Conservation (phyloP, 176 grass and related monocot genomes). For the Avena insularis region DNA sequence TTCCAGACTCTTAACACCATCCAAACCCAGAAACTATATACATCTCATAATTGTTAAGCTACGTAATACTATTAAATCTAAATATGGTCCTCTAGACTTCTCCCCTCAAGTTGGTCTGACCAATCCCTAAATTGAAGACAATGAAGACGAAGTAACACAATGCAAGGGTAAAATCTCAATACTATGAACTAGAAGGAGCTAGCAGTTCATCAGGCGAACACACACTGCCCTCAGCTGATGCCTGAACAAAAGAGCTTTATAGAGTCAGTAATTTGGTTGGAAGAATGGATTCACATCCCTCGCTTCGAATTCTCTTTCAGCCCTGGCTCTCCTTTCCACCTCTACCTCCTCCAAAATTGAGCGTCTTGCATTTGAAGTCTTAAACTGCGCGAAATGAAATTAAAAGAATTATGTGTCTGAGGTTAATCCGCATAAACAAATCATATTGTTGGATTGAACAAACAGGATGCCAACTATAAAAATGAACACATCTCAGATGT, state of each 20-base stretch:
- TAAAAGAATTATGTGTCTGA: not conserved
- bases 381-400: conserved; percentile 51
- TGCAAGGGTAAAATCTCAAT: not conserved
- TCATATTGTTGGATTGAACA: conserved; percentile 11
- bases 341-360: conserved; percentile 96
- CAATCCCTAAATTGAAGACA: not conserved
- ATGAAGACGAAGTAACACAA: not conserved
- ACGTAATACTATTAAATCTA: conserved; percentile 2
- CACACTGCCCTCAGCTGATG: not conserved
- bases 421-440: not conserved
- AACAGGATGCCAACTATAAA: not conserved
- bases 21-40: conserved; percentile 40
- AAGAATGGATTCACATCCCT: conserved; percentile 74
- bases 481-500: not conserved
- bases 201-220: not conserved
- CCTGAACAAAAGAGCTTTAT: conserved; percentile 10
- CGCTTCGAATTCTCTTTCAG: conserved; percentile 63
- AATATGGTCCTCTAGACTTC: not conserved
- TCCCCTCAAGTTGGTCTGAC: not conserved
- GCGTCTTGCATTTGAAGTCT: conserved; percentile 56
- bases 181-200: conserved; percentile 18
- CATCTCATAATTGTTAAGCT: conserved; percentile 28
- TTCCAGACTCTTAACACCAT: not conserved
- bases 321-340: conserved; percentile 64
- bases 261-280: conserved; percentile 56